Evolutionary conservation across 148 eudicot genomes (phyloP).

Genomic region (Cornus florida): DNA sequence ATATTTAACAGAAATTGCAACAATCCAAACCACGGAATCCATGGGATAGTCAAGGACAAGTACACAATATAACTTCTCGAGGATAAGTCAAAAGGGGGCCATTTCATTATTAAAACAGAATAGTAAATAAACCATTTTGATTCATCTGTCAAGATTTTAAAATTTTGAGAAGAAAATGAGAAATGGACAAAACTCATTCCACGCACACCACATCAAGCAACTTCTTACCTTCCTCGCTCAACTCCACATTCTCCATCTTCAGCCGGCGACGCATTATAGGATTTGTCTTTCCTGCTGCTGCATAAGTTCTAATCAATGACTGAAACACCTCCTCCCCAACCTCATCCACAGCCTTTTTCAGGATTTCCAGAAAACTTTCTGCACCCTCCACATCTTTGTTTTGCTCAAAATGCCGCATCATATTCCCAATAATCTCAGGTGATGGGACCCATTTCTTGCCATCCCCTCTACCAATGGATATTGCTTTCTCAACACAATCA

Average conservation of each 20-base stretch:
- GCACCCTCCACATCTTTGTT: slow-evolving; percentile 79
- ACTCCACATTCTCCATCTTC: slow-evolving; percentile 90
- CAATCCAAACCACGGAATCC: background rate
- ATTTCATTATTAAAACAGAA: slow-evolving; percentile 5
- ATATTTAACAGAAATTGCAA: background rate
- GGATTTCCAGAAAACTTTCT: slow-evolving; percentile 61
- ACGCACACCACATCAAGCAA: slow-evolving; percentile 54
- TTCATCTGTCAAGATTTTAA: background rate
- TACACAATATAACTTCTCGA: background rate
- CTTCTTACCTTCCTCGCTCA: slow-evolving; percentile 65
- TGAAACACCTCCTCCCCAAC: slow-evolving; percentile 50
- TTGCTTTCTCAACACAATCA: slow-evolving; percentile 60
- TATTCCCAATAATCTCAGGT: slow-evolving; percentile 27
- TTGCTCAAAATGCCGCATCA: slow-evolving; percentile 73
- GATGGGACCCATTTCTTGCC: slow-evolving; percentile 76
- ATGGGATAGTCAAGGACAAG: background rate
- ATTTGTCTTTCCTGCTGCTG: slow-evolving; percentile 67
- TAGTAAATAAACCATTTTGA: background rate
- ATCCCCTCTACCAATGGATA: slow-evolving; percentile 57
- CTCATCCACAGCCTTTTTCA: slow-evolving; percentile 53
- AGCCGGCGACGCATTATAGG: slow-evolving; percentile 60
- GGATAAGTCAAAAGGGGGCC: background rate
- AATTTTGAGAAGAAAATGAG: background rate
- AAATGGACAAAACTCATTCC: slow-evolving; percentile 30
- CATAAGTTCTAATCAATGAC: slow-evolving; percentile 70